These are phyloP conservation scores for Naganishia randhawae DNA, from an alignment of 768 basidiomycete genomes.

Conservation along the genomic window DNA sequence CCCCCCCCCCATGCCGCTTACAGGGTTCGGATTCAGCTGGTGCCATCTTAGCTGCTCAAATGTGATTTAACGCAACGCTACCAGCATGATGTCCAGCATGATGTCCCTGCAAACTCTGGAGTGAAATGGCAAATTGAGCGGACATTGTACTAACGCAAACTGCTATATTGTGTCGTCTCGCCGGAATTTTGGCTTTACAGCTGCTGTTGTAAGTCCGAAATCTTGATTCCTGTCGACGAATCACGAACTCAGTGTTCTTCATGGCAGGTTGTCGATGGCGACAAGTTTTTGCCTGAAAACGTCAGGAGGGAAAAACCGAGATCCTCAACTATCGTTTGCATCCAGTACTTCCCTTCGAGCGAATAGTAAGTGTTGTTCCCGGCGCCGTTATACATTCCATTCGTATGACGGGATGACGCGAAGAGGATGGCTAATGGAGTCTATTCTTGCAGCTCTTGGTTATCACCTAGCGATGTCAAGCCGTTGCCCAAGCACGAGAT, in stretches of 20 bases:
- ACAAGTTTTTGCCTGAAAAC: conserved; percentile 53
- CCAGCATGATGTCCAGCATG: too few species aligned
- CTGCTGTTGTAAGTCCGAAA: not conserved
- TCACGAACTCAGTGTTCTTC: not conserved
- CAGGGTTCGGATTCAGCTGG: too few species aligned
- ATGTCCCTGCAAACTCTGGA: too few species aligned
- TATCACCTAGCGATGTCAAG: conserved; percentile 74
- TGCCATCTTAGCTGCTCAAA: too few species aligned
- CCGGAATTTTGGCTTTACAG: not conserved
- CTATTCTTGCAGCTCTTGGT: conserved; percentile 66
- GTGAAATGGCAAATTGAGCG: not conserved
- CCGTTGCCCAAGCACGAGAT: conserved; percentile 75
- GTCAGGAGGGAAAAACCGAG: conserved; percentile 75
- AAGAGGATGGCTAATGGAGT: not conserved
- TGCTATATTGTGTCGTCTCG: not conserved
- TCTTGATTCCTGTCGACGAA: not conserved
- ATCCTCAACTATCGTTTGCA: conserved; percentile 68
- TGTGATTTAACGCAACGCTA: too few species aligned
- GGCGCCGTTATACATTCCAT: not conserved
- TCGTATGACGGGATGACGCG: too few species aligned
- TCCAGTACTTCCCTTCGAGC: conserved; percentile 86
- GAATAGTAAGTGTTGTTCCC: conserved; percentile 69
- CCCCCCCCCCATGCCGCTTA: too few species aligned
- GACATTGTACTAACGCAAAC: not conserved
- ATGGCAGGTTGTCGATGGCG: conserved; percentile 72